These are phyloP conservation scores for Bonnemaisonia californica DNA, from an alignment of 31 red algal species.

Conservation along the genomic window DNA sequence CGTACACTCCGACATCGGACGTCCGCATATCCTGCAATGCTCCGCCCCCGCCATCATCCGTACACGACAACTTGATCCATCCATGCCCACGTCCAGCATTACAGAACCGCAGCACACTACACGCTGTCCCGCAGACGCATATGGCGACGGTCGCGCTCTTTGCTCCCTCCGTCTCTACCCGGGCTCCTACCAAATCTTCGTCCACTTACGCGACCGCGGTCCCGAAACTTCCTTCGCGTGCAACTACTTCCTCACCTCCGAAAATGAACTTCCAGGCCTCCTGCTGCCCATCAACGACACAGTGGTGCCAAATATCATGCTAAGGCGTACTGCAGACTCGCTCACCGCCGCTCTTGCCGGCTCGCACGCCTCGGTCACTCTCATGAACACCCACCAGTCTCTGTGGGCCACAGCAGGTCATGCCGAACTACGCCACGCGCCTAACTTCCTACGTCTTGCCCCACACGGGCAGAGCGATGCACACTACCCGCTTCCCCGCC, in stretches of 20 bases:
- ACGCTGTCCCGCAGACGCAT: constrained; percentile 20
- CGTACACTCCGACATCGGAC: background rate
- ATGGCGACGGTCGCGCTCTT: constrained; percentile 36
- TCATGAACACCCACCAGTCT: constrained; percentile 40
- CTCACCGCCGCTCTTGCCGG: constrained; percentile 36
- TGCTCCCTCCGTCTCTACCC: constrained; percentile 33
- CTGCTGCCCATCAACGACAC: constrained; percentile 48
- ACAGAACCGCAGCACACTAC: background rate
- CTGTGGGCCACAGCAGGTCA: constrained; percentile 27
- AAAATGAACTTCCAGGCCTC: background rate
- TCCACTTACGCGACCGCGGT: background rate
- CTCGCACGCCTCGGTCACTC: constrained; percentile 35
- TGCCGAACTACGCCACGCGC: constrained; percentile 20
- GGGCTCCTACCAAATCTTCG: constrained; percentile 40
- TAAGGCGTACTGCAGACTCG: background rate
- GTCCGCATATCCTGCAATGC: constrained; percentile 8
- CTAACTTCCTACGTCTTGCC: constrained; percentile 24
- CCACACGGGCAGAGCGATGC: constrained; percentile 1
- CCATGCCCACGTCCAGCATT: background rate
- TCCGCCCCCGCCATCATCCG: constrained; percentile 21
- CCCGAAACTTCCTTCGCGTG: constrained; percentile 27
- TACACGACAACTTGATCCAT: background rate
- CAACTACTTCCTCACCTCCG: constrained; percentile 31
- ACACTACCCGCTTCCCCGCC: constrained; percentile 32
- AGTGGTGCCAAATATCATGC: constrained; percentile 35